A percentile compares a stretch with the other conserved stretches of the same genome.
phyloP scores from a whole-genome alignment of 164 flowering plant genomes.

The Tetrastigma voinierianum region DNA sequence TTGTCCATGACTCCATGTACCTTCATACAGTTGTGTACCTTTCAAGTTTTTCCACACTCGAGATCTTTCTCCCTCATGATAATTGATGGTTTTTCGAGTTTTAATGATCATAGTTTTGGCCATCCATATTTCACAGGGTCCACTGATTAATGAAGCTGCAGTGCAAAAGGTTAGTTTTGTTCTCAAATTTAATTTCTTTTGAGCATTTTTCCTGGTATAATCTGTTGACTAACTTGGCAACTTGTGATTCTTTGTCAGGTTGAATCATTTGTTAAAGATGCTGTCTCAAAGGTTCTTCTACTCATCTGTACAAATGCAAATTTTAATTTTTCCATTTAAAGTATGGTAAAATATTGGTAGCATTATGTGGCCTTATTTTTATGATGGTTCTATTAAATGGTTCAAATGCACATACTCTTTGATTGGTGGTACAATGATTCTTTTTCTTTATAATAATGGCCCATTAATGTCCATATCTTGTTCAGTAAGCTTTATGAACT shows the following conservation, averaged over 20 bases:
- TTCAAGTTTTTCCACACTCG: background rate
- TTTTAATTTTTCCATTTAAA: background rate
- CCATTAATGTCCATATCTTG: background rate
- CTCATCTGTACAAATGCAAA: conserved; percentile 3
- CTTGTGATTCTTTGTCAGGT: conserved; percentile 47
- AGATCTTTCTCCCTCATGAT: background rate
- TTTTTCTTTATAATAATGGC: background rate
- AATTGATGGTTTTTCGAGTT: background rate
- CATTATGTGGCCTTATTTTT: background rate
- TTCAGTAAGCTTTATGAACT: background rate
- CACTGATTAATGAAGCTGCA: conserved; percentile 92
- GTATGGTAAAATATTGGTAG: background rate
- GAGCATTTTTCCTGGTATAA: background rate
- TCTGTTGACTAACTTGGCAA: background rate
- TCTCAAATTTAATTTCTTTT: conserved; percentile 4
- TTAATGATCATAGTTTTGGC: background rate
- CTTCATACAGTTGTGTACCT: background rate
- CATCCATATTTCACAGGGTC: conserved; percentile 60
- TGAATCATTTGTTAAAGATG: conserved; percentile 79
- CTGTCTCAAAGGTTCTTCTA: conserved; percentile 72
- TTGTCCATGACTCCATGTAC: background rate
- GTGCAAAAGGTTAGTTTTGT: conserved; percentile 60
- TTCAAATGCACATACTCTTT: background rate
- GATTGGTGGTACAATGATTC: background rate
- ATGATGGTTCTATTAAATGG: background rate